Evolutionary conservation across 1,139 yeast genomes (phyloP).

Genomic region (Zygosaccharomyces pseudobailii): DNA sequence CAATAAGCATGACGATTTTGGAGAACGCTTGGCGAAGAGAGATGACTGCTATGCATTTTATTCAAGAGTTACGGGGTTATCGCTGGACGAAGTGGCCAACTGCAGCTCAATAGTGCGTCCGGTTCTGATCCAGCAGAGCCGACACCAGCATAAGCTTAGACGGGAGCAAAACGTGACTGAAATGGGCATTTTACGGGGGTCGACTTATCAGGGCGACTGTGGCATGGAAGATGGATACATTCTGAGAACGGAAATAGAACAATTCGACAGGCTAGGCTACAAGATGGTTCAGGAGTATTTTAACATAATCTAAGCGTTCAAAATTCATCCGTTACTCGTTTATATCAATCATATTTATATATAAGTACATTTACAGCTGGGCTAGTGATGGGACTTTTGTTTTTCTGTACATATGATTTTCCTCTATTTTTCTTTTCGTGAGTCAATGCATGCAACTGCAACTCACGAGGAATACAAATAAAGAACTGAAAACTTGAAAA

Average conservation of each 20-base stretch:
- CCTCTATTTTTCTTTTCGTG: background rate
- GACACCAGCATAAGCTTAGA: background rate
- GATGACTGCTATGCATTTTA: conserved; percentile 18
- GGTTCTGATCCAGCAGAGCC: conserved; percentile 18
- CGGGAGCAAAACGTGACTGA: background rate
- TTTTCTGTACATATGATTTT: conserved; percentile 1
- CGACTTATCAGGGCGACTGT: background rate
- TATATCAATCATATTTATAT: too few relatives aligned
- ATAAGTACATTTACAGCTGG: background rate
- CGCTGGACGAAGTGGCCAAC: conserved; percentile 20
- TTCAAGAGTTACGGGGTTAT: conserved; percentile 21
- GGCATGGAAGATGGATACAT: conserved; percentile 11
- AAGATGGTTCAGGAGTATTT: conserved; percentile 18
- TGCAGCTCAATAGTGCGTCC: conserved; percentile 29
- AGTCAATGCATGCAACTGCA: background rate
- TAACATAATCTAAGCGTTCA: conserved; percentile 6
- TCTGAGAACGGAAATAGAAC: conserved; percentile 20
- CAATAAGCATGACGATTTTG: conserved; percentile 12
- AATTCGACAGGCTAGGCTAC: conserved; percentile 23
- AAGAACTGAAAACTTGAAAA: too few relatives aligned
- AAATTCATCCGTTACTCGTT: too few relatives aligned
- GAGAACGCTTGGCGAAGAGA: conserved; percentile 14
- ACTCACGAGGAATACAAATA: too few relatives aligned
- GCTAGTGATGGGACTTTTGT: background rate
- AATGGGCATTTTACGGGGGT: conserved; percentile 1